Conservation (phyloP, 192 early-diverging fungal genomes). For the Entophlyctis helioformis region DNA sequence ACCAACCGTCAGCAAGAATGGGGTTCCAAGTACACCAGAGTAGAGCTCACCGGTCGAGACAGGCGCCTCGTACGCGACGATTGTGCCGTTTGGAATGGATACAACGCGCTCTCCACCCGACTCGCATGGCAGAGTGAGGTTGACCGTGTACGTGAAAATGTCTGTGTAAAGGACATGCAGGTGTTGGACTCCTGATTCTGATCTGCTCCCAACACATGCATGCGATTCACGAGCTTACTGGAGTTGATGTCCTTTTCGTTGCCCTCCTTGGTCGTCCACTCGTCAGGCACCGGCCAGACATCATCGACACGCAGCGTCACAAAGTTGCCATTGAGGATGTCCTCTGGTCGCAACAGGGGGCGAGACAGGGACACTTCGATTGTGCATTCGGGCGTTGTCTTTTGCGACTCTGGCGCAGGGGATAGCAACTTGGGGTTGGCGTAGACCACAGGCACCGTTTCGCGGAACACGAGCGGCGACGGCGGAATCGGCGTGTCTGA, state of each 20-base stretch:
- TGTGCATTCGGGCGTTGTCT: constrained; percentile 5
- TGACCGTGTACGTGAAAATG: constrained; percentile 34
- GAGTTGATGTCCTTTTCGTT: constrained; percentile 52
- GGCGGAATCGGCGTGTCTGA: constrained; percentile 14
- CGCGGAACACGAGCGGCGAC: constrained; percentile 13
- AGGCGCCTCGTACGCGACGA: constrained; percentile 19
- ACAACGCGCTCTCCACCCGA: constrained; percentile 22
- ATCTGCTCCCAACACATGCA: neutral
- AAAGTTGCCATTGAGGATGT: constrained; percentile 37
- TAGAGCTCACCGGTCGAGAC: constrained; percentile 1
- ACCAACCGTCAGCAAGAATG: too few relatives aligned
- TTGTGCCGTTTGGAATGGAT: constrained; percentile 22
- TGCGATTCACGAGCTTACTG: constrained; percentile 15
- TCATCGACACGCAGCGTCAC: constrained; percentile 32
- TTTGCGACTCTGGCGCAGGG: constrained; percentile 14
- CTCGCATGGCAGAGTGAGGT: constrained; percentile 30
- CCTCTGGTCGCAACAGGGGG: constrained; percentile 28
- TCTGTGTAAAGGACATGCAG: constrained; percentile 17
- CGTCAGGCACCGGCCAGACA: constrained; percentile 42
- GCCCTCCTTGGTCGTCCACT: constrained; percentile 47
- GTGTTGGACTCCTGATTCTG: neutral
- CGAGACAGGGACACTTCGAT: constrained; percentile 28
- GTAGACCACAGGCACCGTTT: constrained; percentile 25
- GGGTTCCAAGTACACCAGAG: too few relatives aligned
- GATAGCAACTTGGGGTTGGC: constrained; percentile 30